These are phyloP conservation scores for Xerophyta viscosa DNA, from an alignment of 106 monocot genomes.

Conservation along the genomic window DNA sequence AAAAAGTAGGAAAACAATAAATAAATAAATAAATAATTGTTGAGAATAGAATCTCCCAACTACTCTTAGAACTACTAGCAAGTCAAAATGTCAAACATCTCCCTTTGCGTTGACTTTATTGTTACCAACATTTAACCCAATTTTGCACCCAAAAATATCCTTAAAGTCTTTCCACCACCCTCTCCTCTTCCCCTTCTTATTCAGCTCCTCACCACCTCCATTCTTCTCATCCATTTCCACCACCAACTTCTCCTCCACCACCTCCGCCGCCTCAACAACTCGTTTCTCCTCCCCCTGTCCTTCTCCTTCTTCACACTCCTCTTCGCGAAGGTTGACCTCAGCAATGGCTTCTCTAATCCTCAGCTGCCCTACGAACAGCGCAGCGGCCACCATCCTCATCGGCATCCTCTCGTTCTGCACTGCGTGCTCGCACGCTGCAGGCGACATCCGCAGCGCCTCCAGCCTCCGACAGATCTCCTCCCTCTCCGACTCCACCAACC, in stretches of 20 bases:
- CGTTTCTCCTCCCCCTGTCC: neutral
- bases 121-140: neutral
- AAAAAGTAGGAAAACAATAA: too few species aligned
- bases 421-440: slow-evolving; percentile 33
- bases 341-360: slow-evolving; percentile 21
- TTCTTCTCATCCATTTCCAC: neutral
- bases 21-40: too few species aligned
- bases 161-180: slow-evolving; percentile 25
- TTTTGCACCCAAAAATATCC: slow-evolving; percentile 29
- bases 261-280: neutral
- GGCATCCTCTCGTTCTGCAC: slow-evolving; percentile 31
- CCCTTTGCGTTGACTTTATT: slow-evolving; percentile 5
- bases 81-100: too few species aligned
- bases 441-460: slow-evolving; percentile 17
- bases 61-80: too few species aligned
- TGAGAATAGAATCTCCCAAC: too few species aligned
- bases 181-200: neutral
- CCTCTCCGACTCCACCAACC: slow-evolving; percentile 37
- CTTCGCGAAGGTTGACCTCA: neutral
- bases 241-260: slow-evolving; percentile 1
- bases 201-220: neutral
- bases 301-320: neutral
- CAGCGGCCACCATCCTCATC: slow-evolving; percentile 20
- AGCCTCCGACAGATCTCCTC: slow-evolving; percentile 30
- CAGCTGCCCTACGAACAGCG: slow-evolving; percentile 23